These are phyloP conservation scores for Catunica adiposa DNA, from an alignment of 2,329 filamentous ascomycete genomes.

Conservation along the genomic window DNA sequence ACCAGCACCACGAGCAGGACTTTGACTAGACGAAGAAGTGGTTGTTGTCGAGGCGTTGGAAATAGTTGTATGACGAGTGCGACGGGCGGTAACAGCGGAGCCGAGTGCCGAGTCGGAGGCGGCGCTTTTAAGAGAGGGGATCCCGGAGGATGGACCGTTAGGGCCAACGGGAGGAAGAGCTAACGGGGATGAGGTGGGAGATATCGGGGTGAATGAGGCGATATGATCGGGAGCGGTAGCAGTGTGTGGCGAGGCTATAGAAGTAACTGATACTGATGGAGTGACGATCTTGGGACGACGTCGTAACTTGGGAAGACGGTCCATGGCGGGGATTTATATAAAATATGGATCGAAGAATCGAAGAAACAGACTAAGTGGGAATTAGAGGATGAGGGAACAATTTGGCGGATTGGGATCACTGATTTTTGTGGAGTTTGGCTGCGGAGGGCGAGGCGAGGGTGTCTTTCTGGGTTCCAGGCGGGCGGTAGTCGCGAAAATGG, in stretches of 20 bases:
- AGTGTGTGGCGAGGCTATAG: constrained; percentile 4
- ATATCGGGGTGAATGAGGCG: constrained; percentile 4
- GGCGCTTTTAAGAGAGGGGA: constrained; percentile 13
- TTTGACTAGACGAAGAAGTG: background rate
- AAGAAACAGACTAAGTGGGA: background rate
- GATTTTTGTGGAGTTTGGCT: background rate
- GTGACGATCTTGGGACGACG: constrained; percentile 25
- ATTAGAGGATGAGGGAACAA: background rate
- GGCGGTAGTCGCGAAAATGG: background rate
- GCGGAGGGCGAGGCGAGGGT: background rate
- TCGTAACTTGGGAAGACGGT: constrained; percentile 27
- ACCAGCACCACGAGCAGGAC: background rate
- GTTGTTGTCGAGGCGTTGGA: background rate
- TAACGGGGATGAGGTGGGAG: constrained; percentile 18
- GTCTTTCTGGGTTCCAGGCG: background rate
- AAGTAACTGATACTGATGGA: background rate
- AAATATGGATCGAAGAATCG: background rate
- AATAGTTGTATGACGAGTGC: background rate
- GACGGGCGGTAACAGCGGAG: background rate
- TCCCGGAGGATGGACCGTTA: constrained; percentile 7
- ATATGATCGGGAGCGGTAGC: constrained; percentile 3
- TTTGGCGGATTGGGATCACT: background rate
- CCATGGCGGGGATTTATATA: constrained; percentile 20
- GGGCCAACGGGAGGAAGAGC: constrained; percentile 16
- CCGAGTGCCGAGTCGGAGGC: constrained; percentile 6